Base-by-base conservation (phyloP, 2,329 filamentous ascomycete species). In the Sporothrix euskadiensis region DNA sequence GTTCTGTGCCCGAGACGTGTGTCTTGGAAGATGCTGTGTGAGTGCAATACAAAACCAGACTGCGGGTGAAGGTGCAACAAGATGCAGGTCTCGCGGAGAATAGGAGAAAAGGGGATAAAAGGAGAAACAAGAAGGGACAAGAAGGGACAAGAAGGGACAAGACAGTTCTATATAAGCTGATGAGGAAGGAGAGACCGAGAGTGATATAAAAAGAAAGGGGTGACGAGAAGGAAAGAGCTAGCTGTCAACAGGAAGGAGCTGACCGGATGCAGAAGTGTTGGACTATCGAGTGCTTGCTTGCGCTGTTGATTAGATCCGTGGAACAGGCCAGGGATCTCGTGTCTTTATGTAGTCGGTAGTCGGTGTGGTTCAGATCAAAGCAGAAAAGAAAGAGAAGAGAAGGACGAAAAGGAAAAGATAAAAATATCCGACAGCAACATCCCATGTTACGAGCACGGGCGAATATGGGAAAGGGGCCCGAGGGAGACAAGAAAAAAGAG, bases 281-380 rank as follows among this genome's bases (percentile, higher is more conserved):
- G 30, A 59, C 30, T n/a, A 14, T 59, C 30, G 14, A 35, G 9
- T 65, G 35, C n/a, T 12, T 65, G 59, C 19, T 14, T 22, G 35
- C 6, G 26, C 59, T 49, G 19, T 26, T 26, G 8, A 14, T 22
- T 26, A 56, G 12, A 56, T 30, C 7, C 39, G n/a, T 41, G 35
- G 12, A 4, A 22, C 59, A 14, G 35, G 59, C 41, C 59, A 44
- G 59, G 59, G 59, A 41, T 59, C 14, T 35, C 56, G 30, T 14
- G 56, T 59, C 56, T 59, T 59, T 59, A 59, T 59, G 56, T 59
- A 59, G 16, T 59, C 56, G 19, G 56, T 59, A 59, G 30, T 59
- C 56, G 32, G 8, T 16, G 14, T 3, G 30, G 12, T 35, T n/a
- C 57, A 41, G 5, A n/a, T 39, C 57, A 5, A 26, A 4, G 54